phyloP scores from a whole-genome alignment of 306 rosid genomes.

The Cicer bijugum region DNA sequence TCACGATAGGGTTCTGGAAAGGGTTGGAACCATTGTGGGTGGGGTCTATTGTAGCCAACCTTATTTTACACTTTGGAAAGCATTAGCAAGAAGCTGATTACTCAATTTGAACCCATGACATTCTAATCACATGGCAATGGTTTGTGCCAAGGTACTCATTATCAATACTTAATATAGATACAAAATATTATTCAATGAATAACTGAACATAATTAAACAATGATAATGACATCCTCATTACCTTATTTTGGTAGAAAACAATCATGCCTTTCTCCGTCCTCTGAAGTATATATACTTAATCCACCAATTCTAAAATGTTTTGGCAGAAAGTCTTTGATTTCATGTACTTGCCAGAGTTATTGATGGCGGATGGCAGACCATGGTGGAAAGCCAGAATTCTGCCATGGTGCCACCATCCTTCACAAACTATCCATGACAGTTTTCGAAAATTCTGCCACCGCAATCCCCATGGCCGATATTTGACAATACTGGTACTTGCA shows the following conservation, averaged over 20 bases:
- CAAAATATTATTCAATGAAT: background rate
- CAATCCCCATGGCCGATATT: too few relatives aligned
- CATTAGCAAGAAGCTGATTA: background rate
- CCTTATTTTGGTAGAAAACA: constrained; percentile 9
- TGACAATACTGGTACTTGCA: too few relatives aligned
- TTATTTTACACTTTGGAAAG: background rate
- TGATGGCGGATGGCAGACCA: too few relatives aligned
- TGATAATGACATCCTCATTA: constrained; percentile 12
- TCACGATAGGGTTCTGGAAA: background rate
- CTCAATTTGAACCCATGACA: background rate
- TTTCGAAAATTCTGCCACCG: too few relatives aligned
- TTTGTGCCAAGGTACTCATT: background rate
- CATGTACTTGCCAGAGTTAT: background rate
- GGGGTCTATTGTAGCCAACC: background rate
- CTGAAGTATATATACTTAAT: constrained; percentile 2
- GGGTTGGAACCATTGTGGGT: background rate
- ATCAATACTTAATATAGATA: background rate
- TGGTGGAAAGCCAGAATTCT: too few relatives aligned
- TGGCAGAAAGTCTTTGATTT: background rate
- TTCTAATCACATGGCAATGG: background rate
- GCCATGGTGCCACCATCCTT: too few relatives aligned
- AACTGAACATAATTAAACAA: constrained; percentile 4
- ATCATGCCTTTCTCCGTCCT: background rate
- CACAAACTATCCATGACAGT: too few relatives aligned
- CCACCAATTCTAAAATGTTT: constrained; percentile 1